Conservation (phyloP, 225 moss, liverwort and hornwort species). For the Polytrichum formosum region DNA sequence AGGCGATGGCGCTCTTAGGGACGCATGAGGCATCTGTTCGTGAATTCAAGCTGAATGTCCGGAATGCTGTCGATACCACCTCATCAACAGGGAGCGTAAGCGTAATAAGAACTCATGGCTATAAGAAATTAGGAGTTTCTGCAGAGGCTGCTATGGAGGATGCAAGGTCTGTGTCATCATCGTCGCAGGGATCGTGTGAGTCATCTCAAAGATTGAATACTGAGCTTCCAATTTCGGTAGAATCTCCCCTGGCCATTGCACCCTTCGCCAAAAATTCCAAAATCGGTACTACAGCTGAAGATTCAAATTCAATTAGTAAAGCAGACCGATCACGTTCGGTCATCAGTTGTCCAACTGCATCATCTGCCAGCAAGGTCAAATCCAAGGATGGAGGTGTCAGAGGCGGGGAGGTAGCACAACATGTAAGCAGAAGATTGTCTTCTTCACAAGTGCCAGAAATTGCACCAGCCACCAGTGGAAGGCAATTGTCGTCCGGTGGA, state of each 20-base stretch:
- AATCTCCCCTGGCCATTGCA: slow-evolving; percentile 6
- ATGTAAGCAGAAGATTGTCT: not conserved
- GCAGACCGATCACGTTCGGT: not conserved
- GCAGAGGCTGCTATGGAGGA: slow-evolving; percentile 16
- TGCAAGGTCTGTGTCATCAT: slow-evolving; percentile 2
- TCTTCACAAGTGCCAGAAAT: slow-evolving; percentile 9
- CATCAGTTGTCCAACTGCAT: slow-evolving; percentile 3
- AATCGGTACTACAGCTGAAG: slow-evolving; percentile 6
- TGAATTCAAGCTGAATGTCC: slow-evolving; percentile 36
- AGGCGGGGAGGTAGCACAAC: slow-evolving; percentile 2
- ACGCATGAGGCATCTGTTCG: slow-evolving; percentile 49
- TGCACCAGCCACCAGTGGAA: slow-evolving; percentile 6
- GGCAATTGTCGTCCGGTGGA: slow-evolving; percentile 14
- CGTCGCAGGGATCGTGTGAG: slow-evolving; percentile 26
- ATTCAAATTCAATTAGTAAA: not conserved
- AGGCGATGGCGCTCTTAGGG: slow-evolving; percentile 20
- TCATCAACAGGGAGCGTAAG: not conserved
- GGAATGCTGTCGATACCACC: slow-evolving; percentile 7
- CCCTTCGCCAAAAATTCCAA: slow-evolving; percentile 7
- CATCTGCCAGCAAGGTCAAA: slow-evolving; percentile 5
- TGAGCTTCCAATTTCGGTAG: slow-evolving; percentile 22
- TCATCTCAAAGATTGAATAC: slow-evolving; percentile 26
- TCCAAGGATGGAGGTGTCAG: slow-evolving; percentile 9
- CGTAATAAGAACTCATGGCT: slow-evolving; percentile 6
- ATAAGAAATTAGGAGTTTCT: not conserved